These are phyloP conservation scores for Yamadazyma sp. DNA, from an alignment of 805 yeast species.

Conservation along the genomic window DNA sequence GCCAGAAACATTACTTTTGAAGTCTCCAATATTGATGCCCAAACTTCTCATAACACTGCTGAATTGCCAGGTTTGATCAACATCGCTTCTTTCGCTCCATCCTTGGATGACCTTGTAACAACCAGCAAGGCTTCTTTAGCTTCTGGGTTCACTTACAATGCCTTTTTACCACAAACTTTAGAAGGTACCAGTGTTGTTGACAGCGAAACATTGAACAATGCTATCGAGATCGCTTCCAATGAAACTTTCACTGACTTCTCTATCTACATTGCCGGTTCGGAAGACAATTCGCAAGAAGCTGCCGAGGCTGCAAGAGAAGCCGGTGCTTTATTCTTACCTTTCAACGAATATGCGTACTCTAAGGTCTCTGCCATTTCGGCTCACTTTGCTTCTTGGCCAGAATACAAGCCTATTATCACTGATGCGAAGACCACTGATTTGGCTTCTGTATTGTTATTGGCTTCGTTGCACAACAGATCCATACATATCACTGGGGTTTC, in stretches of 20 bases:
- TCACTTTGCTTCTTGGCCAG: conserved; percentile 84
- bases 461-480: conserved; percentile 80
- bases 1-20: conserved; percentile 68
- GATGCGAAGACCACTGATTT: conserved; percentile 90
- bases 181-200: conserved; percentile 66
- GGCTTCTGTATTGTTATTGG: conserved; percentile 88
- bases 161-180: conserved; percentile 71
- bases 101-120: conserved; percentile 64
- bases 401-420: conserved; percentile 77
- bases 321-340: conserved; percentile 80
- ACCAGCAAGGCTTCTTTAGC: conserved; percentile 70
- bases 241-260: conserved; percentile 80
- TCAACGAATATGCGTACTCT: conserved; percentile 64
- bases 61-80: conserved; percentile 86
- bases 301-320: conserved; percentile 63
- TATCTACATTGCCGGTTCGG: conserved; percentile 80
- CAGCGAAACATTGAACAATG: conserved; percentile 62
- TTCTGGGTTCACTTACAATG: conserved; percentile 86
- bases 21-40: conserved; percentile 78
- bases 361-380: conserved; percentile 77
- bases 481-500: conserved; percentile 89
- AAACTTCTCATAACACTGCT: conserved; percentile 82
- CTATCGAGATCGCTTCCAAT: conserved; percentile 54
- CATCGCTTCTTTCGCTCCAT: conserved; percentile 75
- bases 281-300: conserved; percentile 60